Evolutionary conservation across 2,329 filamentous ascomycete genomes (phyloP), one percentile per base, ranked within the genome.

Genomic region (Aspergillus bombycis): DNA sequence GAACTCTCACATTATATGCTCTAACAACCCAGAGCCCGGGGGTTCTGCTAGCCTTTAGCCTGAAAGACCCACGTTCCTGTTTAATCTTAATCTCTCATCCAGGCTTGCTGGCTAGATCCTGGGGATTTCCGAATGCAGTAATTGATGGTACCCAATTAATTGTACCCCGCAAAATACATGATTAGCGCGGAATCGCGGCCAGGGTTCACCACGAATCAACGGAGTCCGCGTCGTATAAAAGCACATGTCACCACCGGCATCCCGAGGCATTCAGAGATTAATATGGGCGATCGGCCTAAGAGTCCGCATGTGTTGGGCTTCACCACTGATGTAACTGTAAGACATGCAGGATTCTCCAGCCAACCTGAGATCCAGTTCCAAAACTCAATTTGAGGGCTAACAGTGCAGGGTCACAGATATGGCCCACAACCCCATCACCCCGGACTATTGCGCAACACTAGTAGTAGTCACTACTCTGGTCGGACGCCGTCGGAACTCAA

Each of bases 101-200:
- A 16, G 19, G 6, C 10, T 9, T 54, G 30, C n/a, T 36, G 28
- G 30, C 10, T 32, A 23, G 16, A 36, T 23, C 52, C 52, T n/a
- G 43, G 30, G 45, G n/a, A 11, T 30, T 26, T 14, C 41, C n/a
- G 4, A 26, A 23, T 5, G 12, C 11, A 12, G 57, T 28, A 50
- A 21, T 14, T 41, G 43, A 26, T 48, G 30, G 32, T 19, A n/a
- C 41, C 46, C 26, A 28, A 26, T 53, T 38, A 34, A 59, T 59
- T 59, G 46, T 38, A 59, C 57, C 57, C 57, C 57, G 57, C 57
- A 59, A 59, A 52, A 52, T 36, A 3, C 19, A 36, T 54, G 19
- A 54, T 54, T 54, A 54, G 52, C 30, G 52, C 28, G 19, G 30
- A 12, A 54, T 34, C 11, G 11, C 4, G 46, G 23, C 7, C 46